These are phyloP conservation scores for Pleurotus salmoneostramineus DNA, from an alignment of 768 basidiomycete species.

Conservation along the genomic window DNA sequence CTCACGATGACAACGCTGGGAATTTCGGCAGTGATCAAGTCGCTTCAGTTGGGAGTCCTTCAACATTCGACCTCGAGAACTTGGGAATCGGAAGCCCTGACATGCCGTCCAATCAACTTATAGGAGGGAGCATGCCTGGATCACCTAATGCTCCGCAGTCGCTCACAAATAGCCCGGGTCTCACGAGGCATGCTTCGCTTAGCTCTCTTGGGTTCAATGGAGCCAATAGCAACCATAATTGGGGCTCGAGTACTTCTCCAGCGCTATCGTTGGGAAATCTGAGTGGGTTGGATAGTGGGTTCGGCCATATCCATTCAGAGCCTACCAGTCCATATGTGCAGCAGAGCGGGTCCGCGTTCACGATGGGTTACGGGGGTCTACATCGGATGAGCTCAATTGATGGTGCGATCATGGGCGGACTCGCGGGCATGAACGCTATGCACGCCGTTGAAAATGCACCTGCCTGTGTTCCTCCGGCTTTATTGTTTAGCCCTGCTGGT, in stretches of 20 bases:
- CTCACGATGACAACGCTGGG: background rate
- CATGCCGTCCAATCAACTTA: background rate
- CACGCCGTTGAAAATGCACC: conserved; percentile 10
- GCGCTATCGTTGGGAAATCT: background rate
- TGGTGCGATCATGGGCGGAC: conserved; percentile 2
- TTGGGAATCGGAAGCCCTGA: background rate
- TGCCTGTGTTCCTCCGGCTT: conserved; percentile 60
- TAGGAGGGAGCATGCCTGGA: background rate
- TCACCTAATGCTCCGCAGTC: background rate
- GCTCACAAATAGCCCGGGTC: background rate
- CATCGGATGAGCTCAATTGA: conserved; percentile 3
- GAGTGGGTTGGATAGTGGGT: background rate
- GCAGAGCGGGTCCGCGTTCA: conserved; percentile 3
- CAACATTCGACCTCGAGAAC: background rate
- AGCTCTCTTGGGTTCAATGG: background rate
- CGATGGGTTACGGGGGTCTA: background rate
- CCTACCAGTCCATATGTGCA: conserved; percentile 4
- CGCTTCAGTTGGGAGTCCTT: background rate
- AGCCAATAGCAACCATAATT: background rate
- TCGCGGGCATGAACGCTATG: background rate
- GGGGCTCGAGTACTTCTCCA: background rate
- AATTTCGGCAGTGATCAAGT: background rate
- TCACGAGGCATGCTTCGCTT: conserved; percentile 2
- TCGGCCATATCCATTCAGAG: background rate
- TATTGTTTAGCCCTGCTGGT: conserved; percentile 38